phyloP scores from a whole-genome alignment of 768 basidiomycete genomes.

The Ramaria sp. region DNA sequence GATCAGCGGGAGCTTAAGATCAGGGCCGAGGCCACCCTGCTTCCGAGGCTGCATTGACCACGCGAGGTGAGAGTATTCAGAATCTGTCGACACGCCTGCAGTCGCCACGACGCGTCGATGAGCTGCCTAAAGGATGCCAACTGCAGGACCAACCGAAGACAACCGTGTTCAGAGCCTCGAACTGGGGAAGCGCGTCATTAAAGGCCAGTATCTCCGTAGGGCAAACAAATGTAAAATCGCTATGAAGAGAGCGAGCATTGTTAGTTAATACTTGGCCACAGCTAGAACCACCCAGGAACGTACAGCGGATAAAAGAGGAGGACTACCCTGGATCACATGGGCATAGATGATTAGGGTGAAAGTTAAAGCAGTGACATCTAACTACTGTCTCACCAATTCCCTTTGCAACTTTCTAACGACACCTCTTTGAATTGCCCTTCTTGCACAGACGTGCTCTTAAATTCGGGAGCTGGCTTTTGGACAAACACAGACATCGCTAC shows the following conservation, averaged over 20 bases:
- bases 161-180: constrained; percentile 60
- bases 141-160: constrained; percentile 52
- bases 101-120: background rate
- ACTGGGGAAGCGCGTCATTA: constrained; percentile 74
- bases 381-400: constrained; percentile 57
- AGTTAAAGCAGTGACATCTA: background rate
- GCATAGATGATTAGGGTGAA: background rate
- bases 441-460: constrained; percentile 63
- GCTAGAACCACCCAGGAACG: constrained; percentile 18
- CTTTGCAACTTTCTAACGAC: constrained; percentile 56
- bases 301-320: constrained; percentile 93
- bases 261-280: background rate
- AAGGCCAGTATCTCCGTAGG: constrained; percentile 96
- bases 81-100: constrained; percentile 77
- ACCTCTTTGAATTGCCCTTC: constrained; percentile 72
- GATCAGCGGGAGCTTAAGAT: constrained; percentile 75
- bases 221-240: constrained; percentile 85
- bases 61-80: constrained; percentile 77
- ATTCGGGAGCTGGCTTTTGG: constrained; percentile 80
- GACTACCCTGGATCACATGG: constrained; percentile 52
- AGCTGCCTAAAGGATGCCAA: background rate
- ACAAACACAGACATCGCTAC: constrained; percentile 39
- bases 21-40: constrained; percentile 83
- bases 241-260: constrained; percentile 17
- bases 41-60: constrained; percentile 78